These are phyloP conservation scores for Conticribra weissflogii DNA, from an alignment of 108 stramenopile species.

Conservation along the genomic window DNA sequence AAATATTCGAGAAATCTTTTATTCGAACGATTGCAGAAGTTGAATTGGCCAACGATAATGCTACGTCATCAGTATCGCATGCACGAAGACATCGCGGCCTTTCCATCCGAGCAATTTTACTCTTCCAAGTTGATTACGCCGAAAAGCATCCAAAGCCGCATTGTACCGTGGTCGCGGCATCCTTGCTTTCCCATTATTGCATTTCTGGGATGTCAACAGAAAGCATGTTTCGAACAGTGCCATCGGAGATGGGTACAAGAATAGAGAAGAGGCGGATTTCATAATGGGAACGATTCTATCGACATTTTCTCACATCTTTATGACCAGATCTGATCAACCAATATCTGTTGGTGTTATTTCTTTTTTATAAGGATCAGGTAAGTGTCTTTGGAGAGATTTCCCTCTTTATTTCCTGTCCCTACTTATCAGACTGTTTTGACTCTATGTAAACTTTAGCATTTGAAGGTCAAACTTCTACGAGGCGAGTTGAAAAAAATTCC, in stretches of 20 bases:
- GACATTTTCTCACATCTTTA: slow-evolving; percentile 25
- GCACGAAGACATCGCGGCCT: slow-evolving; percentile 64
- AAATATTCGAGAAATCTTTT: slow-evolving; percentile 62
- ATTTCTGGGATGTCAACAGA: slow-evolving; percentile 45
- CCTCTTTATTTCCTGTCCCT: not conserved
- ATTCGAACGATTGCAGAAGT: slow-evolving; percentile 79
- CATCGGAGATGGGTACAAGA: slow-evolving; percentile 36
- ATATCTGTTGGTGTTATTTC: slow-evolving; percentile 57
- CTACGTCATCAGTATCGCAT: slow-evolving; percentile 87
- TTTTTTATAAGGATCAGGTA: slow-evolving; percentile 62
- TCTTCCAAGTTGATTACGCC: slow-evolving; percentile 45
- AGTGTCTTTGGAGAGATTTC: not conserved
- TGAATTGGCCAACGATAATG: slow-evolving; percentile 66
- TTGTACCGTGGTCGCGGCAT: slow-evolving; percentile 29
- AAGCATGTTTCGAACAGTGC: slow-evolving; percentile 8
- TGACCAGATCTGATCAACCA: slow-evolving; percentile 6
- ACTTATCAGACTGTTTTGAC: not conserved
- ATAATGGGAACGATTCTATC: slow-evolving; percentile 38
- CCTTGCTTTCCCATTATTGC: slow-evolving; percentile 43
- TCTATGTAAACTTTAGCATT: not conserved
- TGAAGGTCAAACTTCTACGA: slow-evolving; percentile 39
- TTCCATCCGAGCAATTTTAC: slow-evolving; percentile 70
- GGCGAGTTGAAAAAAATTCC: slow-evolving; percentile 23
- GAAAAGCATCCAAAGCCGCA: slow-evolving; percentile 33
- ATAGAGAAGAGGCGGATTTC: slow-evolving; percentile 52